Evolutionary conservation across 1,284 basidiomycete species (phyloP), one percentile per base, ranked within the genome.

Genomic region (Sporisorium graminicola): DNA sequence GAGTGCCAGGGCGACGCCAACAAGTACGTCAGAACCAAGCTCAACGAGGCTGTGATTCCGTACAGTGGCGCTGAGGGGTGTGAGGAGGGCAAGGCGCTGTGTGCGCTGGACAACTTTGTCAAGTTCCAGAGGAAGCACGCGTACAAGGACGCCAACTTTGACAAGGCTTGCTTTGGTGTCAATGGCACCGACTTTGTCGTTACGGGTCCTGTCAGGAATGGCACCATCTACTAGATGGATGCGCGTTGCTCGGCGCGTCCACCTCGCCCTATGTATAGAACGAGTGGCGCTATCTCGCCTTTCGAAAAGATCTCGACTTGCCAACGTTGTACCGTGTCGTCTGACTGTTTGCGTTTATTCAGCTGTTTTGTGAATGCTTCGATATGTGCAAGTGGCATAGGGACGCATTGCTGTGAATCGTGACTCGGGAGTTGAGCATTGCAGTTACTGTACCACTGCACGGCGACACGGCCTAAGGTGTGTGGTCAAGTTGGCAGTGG

Each of bases 41-140:
- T 94, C 85, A 96, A 96, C 86, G 95, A 97, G 82, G 94, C 92
- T 4, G 92, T 95, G 1, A 89, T 91, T 1, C 94, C 95, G 1
- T 88, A 96, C 43, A 91, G 91, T 2, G 90, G 91, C 37, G 95
- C 93, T 77, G 90, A 91, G 12, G 90, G 90, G 0, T 85, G 89
- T 77, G 71, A 86, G 10, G 86, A 91, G 78, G 87, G 89, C 49
- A 90, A 95, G 66, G 94, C 94, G 13, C 89, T 95, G 85, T 98
- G 94, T 78, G 88, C 92, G 0, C 87, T 95, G 7, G 87, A 90
- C 47, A 90, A 89, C 4, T 95, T 97, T 83, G 89, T 95, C 35
- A 87, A 86, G 1, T 72, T 76, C 60, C 79, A 81, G 58, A 44
- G 72, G n/a, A 27, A 51, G n/a, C 7, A 68, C 31, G 80, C 79